Conservation (phyloP, 306 rosid species). For the Cercis canadensis region DNA sequence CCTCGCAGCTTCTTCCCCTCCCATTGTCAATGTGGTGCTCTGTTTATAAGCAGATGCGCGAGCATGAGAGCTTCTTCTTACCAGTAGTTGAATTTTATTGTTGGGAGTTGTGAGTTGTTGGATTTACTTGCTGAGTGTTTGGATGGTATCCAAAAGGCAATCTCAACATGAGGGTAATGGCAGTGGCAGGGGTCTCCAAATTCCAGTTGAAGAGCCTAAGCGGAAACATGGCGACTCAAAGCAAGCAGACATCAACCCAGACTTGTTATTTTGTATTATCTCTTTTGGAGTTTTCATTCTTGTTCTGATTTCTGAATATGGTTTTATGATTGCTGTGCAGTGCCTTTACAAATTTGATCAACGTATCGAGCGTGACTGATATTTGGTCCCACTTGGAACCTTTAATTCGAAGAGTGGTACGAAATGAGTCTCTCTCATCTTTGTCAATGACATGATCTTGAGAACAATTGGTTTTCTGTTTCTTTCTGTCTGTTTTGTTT, state of each 20-base stretch:
- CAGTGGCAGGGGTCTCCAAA: not conserved
- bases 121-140: constrained; percentile 1
- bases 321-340: constrained; percentile 50
- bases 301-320: not conserved
- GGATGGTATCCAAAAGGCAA: constrained; percentile 53
- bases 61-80: not conserved
- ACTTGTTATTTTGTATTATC: not conserved
- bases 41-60: not conserved
- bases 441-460: not conserved
- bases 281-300: constrained; percentile 10
- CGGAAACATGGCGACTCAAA: constrained; percentile 34
- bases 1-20: constrained; percentile 28
- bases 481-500: constrained; percentile 24
- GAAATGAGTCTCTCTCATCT: constrained; percentile 24
- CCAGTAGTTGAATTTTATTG: not conserved
- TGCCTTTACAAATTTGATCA: constrained; percentile 35
- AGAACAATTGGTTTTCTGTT: not conserved
- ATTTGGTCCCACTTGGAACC: constrained; percentile 35
- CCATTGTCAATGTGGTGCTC: not conserved
- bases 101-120: not conserved
- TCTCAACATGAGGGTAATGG: constrained; percentile 16
- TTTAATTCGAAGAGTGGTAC: constrained; percentile 54
- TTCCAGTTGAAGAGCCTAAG: constrained; percentile 42
- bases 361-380: constrained; percentile 9
- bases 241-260: constrained; percentile 12